Conservation (phyloP, 768 basidiomycete genomes). For the Cyclocybe cylindracea region DNA sequence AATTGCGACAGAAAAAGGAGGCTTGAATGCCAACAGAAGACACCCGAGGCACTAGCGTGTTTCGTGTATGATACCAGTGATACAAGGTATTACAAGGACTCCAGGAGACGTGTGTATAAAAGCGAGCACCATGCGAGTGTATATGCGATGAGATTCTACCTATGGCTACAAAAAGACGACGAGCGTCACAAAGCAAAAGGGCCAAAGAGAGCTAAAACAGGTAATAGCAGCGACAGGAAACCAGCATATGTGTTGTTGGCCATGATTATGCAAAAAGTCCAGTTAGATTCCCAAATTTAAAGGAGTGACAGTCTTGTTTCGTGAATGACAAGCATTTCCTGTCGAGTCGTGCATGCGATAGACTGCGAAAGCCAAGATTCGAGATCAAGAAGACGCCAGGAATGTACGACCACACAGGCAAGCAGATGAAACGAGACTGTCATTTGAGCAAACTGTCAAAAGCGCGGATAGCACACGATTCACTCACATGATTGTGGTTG, state of each 20-base stretch:
- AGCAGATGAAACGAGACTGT: background rate
- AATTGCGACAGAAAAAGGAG: background rate
- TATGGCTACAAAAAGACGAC: constrained; percentile 33
- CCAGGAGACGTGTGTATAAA: background rate
- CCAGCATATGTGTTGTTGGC: constrained; percentile 1
- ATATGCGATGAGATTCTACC: constrained; percentile 25
- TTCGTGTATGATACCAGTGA: constrained; percentile 39
- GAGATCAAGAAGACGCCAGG: background rate
- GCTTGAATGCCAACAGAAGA: background rate
- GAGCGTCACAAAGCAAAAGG: constrained; percentile 13
- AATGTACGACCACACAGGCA: background rate
- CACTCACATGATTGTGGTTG: constrained; percentile 22
- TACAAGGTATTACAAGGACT: constrained; percentile 31
- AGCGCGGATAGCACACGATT: no score
- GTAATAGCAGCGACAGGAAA: constrained; percentile 4
- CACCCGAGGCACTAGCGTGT: constrained; percentile 6
- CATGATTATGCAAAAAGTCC: constrained; percentile 11
- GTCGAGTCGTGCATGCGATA: constrained; percentile 28
- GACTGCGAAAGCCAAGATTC: constrained; percentile 13
- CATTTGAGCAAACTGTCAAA: no score
- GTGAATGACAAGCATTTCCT: constrained; percentile 49
- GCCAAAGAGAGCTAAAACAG: constrained; percentile 10
- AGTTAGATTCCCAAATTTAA: constrained; percentile 21
- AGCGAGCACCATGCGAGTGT: constrained; percentile 7
- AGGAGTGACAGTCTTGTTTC: constrained; percentile 47